Percentiles rank a stretch among this genome's conserved stretches.
These are phyloP conservation scores for Hemileccinum impolitum DNA, from an alignment of 768 basidiomycete genomes.

Conservation along the genomic window DNA sequence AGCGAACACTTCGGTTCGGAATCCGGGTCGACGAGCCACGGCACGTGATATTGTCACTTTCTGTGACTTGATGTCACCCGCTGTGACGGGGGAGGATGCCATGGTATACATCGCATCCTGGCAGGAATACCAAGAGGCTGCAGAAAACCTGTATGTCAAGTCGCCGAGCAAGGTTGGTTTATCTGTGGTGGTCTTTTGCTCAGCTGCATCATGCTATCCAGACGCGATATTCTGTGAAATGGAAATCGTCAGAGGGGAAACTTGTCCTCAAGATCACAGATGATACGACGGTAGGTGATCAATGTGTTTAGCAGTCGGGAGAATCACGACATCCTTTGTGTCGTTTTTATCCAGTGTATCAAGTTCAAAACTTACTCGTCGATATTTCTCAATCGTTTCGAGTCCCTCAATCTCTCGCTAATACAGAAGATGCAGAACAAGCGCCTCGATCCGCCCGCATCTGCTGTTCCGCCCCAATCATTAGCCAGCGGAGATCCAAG, in stretches of 20 bases:
- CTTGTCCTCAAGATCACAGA: conserved; percentile 94
- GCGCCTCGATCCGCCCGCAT: conserved; percentile 34
- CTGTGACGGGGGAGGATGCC: conserved; percentile 1
- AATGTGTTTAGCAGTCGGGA: not conserved
- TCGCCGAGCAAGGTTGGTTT: conserved; percentile 70
- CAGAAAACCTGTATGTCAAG: conserved; percentile 77
- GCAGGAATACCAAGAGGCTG: conserved; percentile 89
- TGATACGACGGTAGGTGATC: conserved; percentile 68
- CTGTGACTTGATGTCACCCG: conserved; percentile 18
- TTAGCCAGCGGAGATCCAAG: conserved; percentile 18
- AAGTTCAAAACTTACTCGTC: conserved; percentile 96
- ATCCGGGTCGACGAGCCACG: not conserved
- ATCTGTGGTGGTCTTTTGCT: not conserved
- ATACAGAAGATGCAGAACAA: conserved; percentile 85
- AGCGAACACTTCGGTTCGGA: not conserved
- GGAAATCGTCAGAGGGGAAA: conserved; percentile 80
- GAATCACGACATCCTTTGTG: not conserved
- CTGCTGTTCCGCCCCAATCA: conserved; percentile 13
- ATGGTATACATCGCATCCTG: conserved; percentile 85
- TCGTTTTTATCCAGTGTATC: conserved; percentile 60
- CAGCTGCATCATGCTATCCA: conserved; percentile 30
- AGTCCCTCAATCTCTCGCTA: conserved; percentile 81
- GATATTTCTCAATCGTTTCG: conserved; percentile 95
- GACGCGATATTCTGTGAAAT: conserved; percentile 92
- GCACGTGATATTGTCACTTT: conserved; percentile 12